These are phyloP conservation scores for Heritiera fomes DNA, from an alignment of 345 rosid genomes.

Conservation along the genomic window DNA sequence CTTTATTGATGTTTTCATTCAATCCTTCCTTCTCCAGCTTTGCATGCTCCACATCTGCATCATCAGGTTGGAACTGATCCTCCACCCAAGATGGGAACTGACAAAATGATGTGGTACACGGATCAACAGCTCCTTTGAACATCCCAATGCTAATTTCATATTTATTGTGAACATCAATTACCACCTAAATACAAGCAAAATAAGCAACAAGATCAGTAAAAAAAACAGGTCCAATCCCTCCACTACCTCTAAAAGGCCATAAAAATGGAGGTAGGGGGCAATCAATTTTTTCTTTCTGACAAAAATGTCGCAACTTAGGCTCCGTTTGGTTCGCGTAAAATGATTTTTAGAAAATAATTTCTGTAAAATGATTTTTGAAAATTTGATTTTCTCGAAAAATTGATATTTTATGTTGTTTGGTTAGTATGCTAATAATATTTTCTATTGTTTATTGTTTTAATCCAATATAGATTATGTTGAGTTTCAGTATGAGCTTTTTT, in stretches of 20 bases:
- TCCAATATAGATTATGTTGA: too few species aligned
- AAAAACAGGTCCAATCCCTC: background rate
- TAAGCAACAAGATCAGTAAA: background rate
- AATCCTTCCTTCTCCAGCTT: conserved; percentile 24
- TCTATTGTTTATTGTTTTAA: too few species aligned
- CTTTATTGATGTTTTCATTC: conserved; percentile 29
- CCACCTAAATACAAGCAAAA: conserved; percentile 46
- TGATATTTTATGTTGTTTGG: too few species aligned
- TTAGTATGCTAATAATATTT: too few species aligned
- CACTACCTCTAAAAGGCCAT: background rate
- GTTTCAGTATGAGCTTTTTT: too few species aligned
- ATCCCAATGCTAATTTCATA: conserved; percentile 90
- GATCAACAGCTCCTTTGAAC: conserved; percentile 90
- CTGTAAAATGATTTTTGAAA: too few species aligned
- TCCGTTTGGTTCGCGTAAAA: too few species aligned
- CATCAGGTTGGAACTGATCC: conserved; percentile 50
- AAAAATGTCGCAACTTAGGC: background rate
- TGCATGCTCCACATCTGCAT: conserved; percentile 35
- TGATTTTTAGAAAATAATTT: too few species aligned
- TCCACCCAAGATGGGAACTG: conserved; percentile 92
- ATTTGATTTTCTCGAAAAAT: too few species aligned
- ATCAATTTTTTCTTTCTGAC: background rate
- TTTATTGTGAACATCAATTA: conserved; percentile 81
- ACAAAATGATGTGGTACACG: conserved; percentile 81
- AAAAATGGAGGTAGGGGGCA: background rate